Evolutionary conservation across 108 stramenopile genomes (phyloP).

Genomic region (Cyclotella cryptica): DNA sequence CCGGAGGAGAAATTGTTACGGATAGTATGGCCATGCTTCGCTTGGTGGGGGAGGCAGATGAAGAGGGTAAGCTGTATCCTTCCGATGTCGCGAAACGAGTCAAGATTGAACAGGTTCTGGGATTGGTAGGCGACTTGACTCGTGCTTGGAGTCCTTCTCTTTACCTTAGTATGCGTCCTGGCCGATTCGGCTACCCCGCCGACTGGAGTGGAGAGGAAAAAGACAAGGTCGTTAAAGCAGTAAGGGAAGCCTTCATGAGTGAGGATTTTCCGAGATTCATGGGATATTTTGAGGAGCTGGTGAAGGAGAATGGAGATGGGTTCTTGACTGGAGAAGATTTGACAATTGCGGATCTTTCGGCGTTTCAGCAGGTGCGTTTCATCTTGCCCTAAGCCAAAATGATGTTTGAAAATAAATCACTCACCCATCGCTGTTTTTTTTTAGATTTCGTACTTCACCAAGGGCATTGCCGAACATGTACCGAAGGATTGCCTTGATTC

Average conservation of each 20-base stretch:
- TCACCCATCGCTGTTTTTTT: not conserved
- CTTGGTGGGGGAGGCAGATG: constrained; percentile 49
- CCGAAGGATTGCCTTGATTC: constrained; percentile 60
- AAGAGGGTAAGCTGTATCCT: constrained; percentile 60
- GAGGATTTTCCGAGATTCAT: constrained; percentile 62
- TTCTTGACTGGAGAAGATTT: constrained; percentile 47
- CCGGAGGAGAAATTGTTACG: constrained; percentile 51
- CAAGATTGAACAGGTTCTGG: constrained; percentile 65
- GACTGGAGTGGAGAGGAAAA: constrained; percentile 61
- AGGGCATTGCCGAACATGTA: constrained; percentile 70
- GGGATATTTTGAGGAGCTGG: constrained; percentile 40
- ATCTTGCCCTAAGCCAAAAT: not conserved
- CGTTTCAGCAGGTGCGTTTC: constrained; percentile 41
- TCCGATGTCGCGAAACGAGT: constrained; percentile 36
- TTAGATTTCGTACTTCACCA: constrained; percentile 42
- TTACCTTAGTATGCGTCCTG: constrained; percentile 62
- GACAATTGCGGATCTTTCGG: constrained; percentile 78
- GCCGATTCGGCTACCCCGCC: constrained; percentile 61
- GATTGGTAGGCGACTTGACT: constrained; percentile 65
- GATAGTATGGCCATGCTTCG: constrained; percentile 75
- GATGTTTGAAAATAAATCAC: not conserved
- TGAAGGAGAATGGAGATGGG: constrained; percentile 51
- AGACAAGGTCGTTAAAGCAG: constrained; percentile 49
- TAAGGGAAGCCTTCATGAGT: constrained; percentile 58
- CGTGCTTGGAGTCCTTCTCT: constrained; percentile 57